Conservation (phyloP, 2,329 filamentous ascomycete species). For the Pseudocercospora cruenta region DNA sequence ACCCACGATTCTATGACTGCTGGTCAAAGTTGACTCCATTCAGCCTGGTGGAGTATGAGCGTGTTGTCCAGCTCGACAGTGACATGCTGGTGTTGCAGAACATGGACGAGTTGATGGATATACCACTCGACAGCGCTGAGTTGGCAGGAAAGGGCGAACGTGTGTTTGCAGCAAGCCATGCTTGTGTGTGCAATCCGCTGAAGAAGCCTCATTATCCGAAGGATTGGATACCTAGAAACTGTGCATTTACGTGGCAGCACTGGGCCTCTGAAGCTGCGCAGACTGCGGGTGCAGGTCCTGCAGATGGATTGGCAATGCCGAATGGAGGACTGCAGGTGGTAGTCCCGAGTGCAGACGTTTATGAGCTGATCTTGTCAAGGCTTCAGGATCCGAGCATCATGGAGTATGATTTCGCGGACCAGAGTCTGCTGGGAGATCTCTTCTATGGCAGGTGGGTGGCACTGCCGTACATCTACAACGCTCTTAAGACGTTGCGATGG, state of each 20-base stretch:
- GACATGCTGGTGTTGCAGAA: slow-evolving; percentile 84
- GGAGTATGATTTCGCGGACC: slow-evolving; percentile 64
- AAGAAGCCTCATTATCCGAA: slow-evolving; percentile 76
- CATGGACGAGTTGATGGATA: slow-evolving; percentile 92
- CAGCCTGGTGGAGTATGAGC: slow-evolving; percentile 72
- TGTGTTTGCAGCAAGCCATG: slow-evolving; percentile 82
- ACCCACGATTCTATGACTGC: slow-evolving; percentile 85
- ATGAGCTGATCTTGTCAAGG: slow-evolving; percentile 55
- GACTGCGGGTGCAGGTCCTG: slow-evolving; percentile 52
- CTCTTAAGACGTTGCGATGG: slow-evolving; percentile 62
- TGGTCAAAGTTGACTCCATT: slow-evolving; percentile 88
- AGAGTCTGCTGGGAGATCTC: slow-evolving; percentile 60
- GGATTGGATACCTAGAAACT: slow-evolving; percentile 68
- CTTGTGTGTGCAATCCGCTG: slow-evolving; percentile 84
- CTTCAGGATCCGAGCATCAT: slow-evolving; percentile 51
- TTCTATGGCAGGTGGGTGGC: slow-evolving; percentile 62
- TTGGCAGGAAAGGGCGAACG: slow-evolving; percentile 58
- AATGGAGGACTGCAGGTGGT: slow-evolving; percentile 66
- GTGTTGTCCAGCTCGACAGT: slow-evolving; percentile 82
- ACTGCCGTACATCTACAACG: slow-evolving; percentile 65
- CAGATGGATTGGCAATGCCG: slow-evolving; percentile 59
- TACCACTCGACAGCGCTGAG: slow-evolving; percentile 67
- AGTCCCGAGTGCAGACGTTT: slow-evolving; percentile 58
- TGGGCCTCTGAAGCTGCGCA: slow-evolving; percentile 55
- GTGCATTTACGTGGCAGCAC: slow-evolving; percentile 65